Evolutionary conservation across 768 basidiomycete species (phyloP).

Genomic region (Suillus alpinus): DNA sequence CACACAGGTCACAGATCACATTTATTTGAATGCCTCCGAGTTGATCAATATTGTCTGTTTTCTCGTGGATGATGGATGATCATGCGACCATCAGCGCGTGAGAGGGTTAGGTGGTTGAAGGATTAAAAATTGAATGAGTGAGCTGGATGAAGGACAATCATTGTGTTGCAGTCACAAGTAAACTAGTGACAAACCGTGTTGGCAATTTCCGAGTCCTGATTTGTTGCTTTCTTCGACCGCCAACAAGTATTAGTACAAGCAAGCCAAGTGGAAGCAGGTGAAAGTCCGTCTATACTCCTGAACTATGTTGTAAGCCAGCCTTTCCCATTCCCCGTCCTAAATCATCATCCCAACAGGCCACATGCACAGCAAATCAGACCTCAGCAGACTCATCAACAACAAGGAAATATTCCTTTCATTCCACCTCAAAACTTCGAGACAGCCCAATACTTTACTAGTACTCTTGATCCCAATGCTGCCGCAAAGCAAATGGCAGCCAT

Average conservation of each 20-base stretch:
- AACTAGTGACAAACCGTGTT: not conserved
- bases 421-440: slow-evolving; percentile 28
- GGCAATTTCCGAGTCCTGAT: slow-evolving; percentile 1
- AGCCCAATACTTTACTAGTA: slow-evolving; percentile 40
- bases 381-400: slow-evolving; percentile 13
- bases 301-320: slow-evolving; percentile 32
- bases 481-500: slow-evolving; percentile 84
- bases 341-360: slow-evolving; percentile 18
- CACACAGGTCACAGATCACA: not conserved
- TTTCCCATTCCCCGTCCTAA: not conserved
- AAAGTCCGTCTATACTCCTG: slow-evolving; percentile 10
- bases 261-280: slow-evolving; percentile 4
- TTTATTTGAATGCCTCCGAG: not conserved
- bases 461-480: slow-evolving; percentile 61
- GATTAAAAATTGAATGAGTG: not conserved
- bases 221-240: slow-evolving; percentile 2
- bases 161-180: not conserved
- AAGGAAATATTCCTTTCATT: slow-evolving; percentile 14
- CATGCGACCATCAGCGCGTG: not conserved
- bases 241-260: slow-evolving; percentile 2
- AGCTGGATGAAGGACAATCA: slow-evolving; percentile 9
- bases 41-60: not conserved
- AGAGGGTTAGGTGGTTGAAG: not conserved
- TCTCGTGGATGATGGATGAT: not conserved
- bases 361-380: slow-evolving; percentile 39